These are phyloP conservation scores for Rutstroemia sydowiana DNA, from an alignment of 2,329 filamentous ascomycete species.

Conservation along the genomic window DNA sequence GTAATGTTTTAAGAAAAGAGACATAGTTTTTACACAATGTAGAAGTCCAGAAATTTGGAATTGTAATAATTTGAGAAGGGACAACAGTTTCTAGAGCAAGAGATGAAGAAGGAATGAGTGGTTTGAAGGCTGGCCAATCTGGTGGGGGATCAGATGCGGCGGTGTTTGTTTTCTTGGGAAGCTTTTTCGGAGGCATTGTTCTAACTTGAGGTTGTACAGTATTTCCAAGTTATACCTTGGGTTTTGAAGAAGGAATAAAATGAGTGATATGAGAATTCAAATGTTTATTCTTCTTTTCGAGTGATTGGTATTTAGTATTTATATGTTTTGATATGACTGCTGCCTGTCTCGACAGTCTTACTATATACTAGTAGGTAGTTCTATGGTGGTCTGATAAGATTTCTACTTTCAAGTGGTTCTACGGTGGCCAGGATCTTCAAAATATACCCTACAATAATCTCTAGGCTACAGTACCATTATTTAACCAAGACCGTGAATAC, in stretches of 20 bases:
- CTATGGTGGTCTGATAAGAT: too few species aligned
- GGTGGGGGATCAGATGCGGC: conserved; percentile 28
- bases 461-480: too few species aligned
- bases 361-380: too few species aligned
- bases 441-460: too few species aligned
- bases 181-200: conserved; percentile 16
- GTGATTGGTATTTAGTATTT: too few species aligned
- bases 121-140: conserved; percentile 55
- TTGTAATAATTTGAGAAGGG: conserved; percentile 54
- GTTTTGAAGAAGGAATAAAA: background rate
- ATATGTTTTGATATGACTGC: too few species aligned
- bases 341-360: too few species aligned
- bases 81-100: conserved; percentile 45
- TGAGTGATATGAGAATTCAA: background rate
- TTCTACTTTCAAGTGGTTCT: too few species aligned
- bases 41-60: conserved; percentile 54
- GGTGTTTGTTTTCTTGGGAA: conserved; percentile 13
- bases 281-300: too few species aligned
- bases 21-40: conserved; percentile 58
- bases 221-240: background rate
- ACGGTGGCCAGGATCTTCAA: too few species aligned
- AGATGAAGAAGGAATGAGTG: conserved; percentile 48
- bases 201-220: too few species aligned
- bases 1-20: conserved; percentile 51
- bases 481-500: too few species aligned